These are phyloP conservation scores for Mucor circinelloides DNA, from an alignment of 371 early-diverging fungal species.

Conservation along the genomic window DNA sequence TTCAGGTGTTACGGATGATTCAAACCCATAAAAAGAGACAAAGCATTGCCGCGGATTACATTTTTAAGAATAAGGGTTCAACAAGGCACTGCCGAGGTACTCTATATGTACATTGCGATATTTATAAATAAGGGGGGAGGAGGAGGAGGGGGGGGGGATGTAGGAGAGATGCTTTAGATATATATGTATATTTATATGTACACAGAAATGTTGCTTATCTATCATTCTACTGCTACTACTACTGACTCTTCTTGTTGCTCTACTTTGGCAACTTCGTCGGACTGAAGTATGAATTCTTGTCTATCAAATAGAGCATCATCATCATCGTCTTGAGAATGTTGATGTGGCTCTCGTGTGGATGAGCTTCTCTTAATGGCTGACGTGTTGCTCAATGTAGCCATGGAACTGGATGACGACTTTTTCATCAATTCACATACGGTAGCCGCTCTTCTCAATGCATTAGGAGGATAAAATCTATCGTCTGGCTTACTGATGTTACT, in stretches of 20 bases:
- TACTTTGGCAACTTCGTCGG: slow-evolving; percentile 21
- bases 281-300: slow-evolving; percentile 38
- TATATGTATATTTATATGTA: not conserved
- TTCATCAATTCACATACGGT: slow-evolving; percentile 8
- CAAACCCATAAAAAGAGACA: not conserved
- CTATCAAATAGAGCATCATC: slow-evolving; percentile 30
- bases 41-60: not conserved
- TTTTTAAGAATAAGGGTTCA: slow-evolving; percentile 2
- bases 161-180: not conserved
- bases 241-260: not conserved
- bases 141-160: not conserved
- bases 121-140: not conserved
- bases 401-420: not conserved
- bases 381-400: not conserved
- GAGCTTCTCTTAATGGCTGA: not conserved
- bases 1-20: not conserved
- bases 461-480: slow-evolving; percentile 11
- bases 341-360: not conserved
- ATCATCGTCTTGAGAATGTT: not conserved
- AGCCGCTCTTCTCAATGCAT: slow-evolving; percentile 11
- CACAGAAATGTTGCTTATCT: not conserved
- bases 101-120: not conserved
- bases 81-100: slow-evolving; percentile 1
- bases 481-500: slow-evolving; percentile 20
- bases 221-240: not conserved